These are phyloP conservation scores for Juglanconis oblonga DNA, from an alignment of 2,329 filamentous ascomycete genomes.

Conservation along the genomic window DNA sequence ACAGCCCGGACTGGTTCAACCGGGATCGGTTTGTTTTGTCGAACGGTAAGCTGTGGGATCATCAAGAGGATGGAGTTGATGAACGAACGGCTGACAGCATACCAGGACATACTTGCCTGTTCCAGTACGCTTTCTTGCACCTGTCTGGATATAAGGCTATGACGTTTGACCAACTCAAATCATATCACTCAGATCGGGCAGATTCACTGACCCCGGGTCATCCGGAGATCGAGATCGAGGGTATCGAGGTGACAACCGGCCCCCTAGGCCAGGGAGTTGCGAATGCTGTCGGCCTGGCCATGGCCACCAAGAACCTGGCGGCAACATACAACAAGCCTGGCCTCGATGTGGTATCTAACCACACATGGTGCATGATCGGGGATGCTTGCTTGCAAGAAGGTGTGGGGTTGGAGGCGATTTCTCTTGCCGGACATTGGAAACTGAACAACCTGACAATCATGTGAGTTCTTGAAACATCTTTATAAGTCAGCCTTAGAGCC, in stretches of 20 bases:
- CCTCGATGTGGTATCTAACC: constrained; percentile 45
- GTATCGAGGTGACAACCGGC: constrained; percentile 56
- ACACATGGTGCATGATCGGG: constrained; percentile 53
- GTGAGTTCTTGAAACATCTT: neutral
- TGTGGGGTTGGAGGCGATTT: constrained; percentile 52
- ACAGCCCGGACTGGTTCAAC: constrained; percentile 52
- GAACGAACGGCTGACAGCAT: neutral
- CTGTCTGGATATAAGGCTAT: constrained; percentile 47
- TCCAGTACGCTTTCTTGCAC: constrained; percentile 49
- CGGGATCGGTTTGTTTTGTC: constrained; percentile 59
- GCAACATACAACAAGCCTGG: constrained; percentile 49
- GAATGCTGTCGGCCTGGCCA: constrained; percentile 54
- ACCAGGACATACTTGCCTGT: constrained; percentile 44
- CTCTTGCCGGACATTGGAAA: constrained; percentile 47
- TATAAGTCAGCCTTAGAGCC: too few relatives aligned
- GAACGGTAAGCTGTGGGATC: constrained; percentile 37
- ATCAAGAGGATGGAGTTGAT: neutral
- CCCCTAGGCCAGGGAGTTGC: constrained; percentile 55
- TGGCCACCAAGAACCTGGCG: constrained; percentile 51
- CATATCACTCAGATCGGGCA: constrained; percentile 40
- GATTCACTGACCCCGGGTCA: constrained; percentile 49
- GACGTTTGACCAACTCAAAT: constrained; percentile 51
- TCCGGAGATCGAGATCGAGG: constrained; percentile 53
- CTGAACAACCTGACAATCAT: constrained; percentile 52
- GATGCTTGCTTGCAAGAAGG: constrained; percentile 56